phyloP scores from a whole-genome alignment of 169 alveolate species.

The Cryptosporidium ubiquitum region DNA sequence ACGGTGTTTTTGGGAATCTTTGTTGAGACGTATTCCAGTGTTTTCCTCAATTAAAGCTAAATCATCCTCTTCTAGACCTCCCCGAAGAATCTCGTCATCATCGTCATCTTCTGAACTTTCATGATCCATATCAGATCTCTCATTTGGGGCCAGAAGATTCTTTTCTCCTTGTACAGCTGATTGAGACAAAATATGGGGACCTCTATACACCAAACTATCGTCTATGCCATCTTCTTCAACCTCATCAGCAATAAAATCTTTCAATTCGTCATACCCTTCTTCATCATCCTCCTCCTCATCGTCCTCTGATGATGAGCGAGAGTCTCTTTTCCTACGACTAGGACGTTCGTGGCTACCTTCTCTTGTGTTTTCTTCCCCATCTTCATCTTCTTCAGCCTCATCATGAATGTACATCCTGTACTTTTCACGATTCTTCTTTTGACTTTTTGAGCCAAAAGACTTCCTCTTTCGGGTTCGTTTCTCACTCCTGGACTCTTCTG shows the following conservation, averaged over 20 bases:
- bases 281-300: constrained; percentile 15
- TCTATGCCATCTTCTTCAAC: constrained; percentile 51
- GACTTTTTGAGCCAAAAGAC: background rate
- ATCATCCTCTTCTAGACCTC: constrained; percentile 62
- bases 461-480: background rate
- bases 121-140: background rate
- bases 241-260: constrained; percentile 40
- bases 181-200: background rate
- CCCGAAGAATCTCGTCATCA: constrained; percentile 64
- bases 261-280: constrained; percentile 20
- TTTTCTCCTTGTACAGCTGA: background rate
- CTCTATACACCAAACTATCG: constrained; percentile 8
- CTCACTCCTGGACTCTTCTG: background rate
- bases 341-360: constrained; percentile 3
- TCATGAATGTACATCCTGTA: constrained; percentile 27
- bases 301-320: constrained; percentile 10
- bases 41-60: constrained; percentile 58
- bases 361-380: constrained; percentile 11
- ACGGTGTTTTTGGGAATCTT: constrained; percentile 62
- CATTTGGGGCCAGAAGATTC: background rate
- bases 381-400: constrained; percentile 73
- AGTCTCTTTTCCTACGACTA: constrained; percentile 12
- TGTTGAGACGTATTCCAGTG: constrained; percentile 50
- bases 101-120: constrained; percentile 65
- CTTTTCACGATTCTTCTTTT: constrained; percentile 11